Evolutionary conservation across 148 eudicot genomes (phyloP).

Genomic region (Chenopodium berlandieri): DNA sequence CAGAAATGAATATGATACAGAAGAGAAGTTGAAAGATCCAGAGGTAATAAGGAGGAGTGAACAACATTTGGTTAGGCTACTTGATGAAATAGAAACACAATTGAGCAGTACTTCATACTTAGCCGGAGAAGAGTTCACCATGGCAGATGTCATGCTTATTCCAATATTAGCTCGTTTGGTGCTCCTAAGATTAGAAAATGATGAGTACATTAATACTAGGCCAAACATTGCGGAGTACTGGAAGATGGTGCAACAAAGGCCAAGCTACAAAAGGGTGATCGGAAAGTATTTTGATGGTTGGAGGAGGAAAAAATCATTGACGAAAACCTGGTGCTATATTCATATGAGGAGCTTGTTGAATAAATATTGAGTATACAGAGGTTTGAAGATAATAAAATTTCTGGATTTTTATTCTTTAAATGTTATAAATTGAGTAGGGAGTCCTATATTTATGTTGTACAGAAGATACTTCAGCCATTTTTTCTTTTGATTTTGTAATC

Average conservation of each 20-base stretch:
- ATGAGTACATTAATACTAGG: conserved; percentile 53
- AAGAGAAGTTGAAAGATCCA: conserved; percentile 60
- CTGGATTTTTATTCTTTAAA: background rate
- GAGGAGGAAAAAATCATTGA: conserved; percentile 63
- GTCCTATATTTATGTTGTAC: conserved; percentile 5
- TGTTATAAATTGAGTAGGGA: conserved; percentile 2
- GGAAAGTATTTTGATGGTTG: conserved; percentile 79
- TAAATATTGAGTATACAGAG: conserved; percentile 39
- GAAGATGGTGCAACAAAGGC: conserved; percentile 59
- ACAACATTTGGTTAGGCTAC: conserved; percentile 65
- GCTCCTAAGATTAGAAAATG: conserved; percentile 59
- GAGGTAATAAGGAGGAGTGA: conserved; percentile 57
- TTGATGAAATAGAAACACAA: conserved; percentile 73
- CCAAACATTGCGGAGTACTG: conserved; percentile 70
- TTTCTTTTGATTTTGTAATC: background rate
- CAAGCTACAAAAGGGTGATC: conserved; percentile 75
- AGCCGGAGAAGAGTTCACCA: conserved; percentile 68
- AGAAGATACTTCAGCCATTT: background rate
- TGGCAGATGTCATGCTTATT: conserved; percentile 77
- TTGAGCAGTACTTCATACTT: conserved; percentile 48
- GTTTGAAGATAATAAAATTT: background rate
- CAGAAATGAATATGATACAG: conserved; percentile 66
- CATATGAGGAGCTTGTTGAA: conserved; percentile 54
- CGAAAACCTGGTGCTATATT: conserved; percentile 71
- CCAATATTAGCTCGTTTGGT: conserved; percentile 63